Evolutionary conservation across 805 yeast genomes (phyloP), one percentile per base, ranked within the genome.

Genomic region (Ogataea methanolica): DNA sequence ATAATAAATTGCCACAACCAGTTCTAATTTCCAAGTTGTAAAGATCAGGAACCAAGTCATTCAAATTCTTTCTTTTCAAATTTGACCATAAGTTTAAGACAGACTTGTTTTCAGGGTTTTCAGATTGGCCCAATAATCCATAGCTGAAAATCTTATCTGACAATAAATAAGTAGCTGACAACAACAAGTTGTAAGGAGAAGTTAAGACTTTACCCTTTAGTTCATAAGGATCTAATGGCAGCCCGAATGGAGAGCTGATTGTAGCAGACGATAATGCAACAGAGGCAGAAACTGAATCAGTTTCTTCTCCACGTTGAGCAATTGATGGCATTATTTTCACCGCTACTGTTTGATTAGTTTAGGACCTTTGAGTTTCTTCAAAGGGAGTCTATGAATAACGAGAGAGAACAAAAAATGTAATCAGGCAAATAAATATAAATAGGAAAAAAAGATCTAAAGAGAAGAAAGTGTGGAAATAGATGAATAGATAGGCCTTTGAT

Each of bases 1-100:
- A 70, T 41, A 92, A 75, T 26, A 87, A 78, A 52, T 81, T 76
- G 41, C 92, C 88, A 33, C 96, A 94, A 58, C 97, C 97, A 2
- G 85, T 72, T 63, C 96, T 81, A 47, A 88, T 78, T 60, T 90
- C 89, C 48, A 84, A 66, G 53, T 76, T 70, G 60, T 80, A 72
- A 55, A 84, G 66, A 45, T 72, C 72, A 26, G 95, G 94, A 46
- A 82, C 79, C n/a, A 64, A 67, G 22, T 82, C 82, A 41, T 66
- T 60, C 14, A 79, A 70, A 61, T 85, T 84, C 36, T 63, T 60
- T 58, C 78, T 75, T 59, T 71, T 72, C 42, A 72, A 65, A 41
- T 70, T 64, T 39, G 74, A 62, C 96, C 96, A 89, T 44, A 75
- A 65, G 63, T 85, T 88, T 43, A 88, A 69, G 41, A 79, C 71